Evolutionary conservation across 78 protist genomes (phyloP), one percentile per base, ranked within the genome.

Genomic region (Polysphondylium violaceum): DNA sequence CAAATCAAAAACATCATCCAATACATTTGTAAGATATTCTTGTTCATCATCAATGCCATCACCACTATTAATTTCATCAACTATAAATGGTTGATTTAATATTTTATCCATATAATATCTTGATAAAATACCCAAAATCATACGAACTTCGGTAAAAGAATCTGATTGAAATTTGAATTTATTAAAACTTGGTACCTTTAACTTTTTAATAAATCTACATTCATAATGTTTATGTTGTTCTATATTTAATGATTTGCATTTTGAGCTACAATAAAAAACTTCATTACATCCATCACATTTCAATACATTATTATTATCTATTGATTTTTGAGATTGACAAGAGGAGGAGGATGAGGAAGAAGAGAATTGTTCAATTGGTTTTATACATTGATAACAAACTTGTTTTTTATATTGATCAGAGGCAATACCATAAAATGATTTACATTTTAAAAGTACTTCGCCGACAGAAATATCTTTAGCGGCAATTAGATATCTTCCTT

Each of bases 401-500:
- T 23, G 9, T 16, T 83, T 83, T 59, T 71, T 67, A 19, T 31
- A 51, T 2, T 38, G n/a, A 41, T 83, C 91, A n/a, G 74, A 53
- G 53, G 61, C 69, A 0, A 69, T 40, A 25, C 81, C 38, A 12
- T 58, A 64, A n/a, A 40, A 83, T 8, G 79, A 55, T 43, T 36
- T 29, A 36, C 78, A 74, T 7, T 29, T 9, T 38, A 83, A 40
- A 5, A 83, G 23, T 29, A 43, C 47, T 16, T 83, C 91, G 9
- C 91, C 91, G 27, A 43, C 27, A 23, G 56, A 59, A 5, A 83
- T 21, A 69, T 83, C 91, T 43, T 64, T 47, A 16, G 53, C 59
- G 7, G 79, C 79, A 0, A 50, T 50, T 2, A 83, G 17, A 43
- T 59, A 83, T 72, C 91, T 50, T 8, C 91, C 91, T 59, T 67